These are phyloP conservation scores for Ganoderma multipileum DNA, from an alignment of 1,284 basidiomycete species.

Conservation along the genomic window DNA sequence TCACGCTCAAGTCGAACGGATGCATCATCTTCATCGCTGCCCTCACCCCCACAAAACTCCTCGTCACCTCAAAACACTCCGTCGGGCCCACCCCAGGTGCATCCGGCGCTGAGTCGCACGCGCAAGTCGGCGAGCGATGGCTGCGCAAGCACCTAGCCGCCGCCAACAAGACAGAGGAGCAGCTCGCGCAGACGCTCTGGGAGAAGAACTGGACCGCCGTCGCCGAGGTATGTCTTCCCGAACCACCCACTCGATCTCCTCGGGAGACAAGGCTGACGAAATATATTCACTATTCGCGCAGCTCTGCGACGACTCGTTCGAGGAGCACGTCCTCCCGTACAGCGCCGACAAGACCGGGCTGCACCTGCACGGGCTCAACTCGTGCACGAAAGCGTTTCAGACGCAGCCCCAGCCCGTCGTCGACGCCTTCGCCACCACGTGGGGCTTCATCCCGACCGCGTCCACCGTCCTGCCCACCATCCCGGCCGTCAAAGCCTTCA, in stretches of 20 bases:
- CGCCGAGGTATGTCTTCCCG: slow-evolving; percentile 72
- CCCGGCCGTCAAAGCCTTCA: slow-evolving; percentile 76
- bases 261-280: background rate
- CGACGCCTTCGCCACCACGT: slow-evolving; percentile 84
- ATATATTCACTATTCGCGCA: slow-evolving; percentile 39
- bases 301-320: slow-evolving; percentile 98
- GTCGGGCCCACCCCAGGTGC: slow-evolving; percentile 58
- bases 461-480: slow-evolving; percentile 69
- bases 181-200: slow-evolving; percentile 84
- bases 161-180: slow-evolving; percentile 71
- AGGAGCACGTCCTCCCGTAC: slow-evolving; percentile 95
- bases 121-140: slow-evolving; percentile 86
- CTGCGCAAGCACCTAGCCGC: slow-evolving; percentile 73
- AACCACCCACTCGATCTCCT: background rate
- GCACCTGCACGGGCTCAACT: slow-evolving; percentile 93
- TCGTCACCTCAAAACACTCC: slow-evolving; percentile 94
- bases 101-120: slow-evolving; percentile 62
- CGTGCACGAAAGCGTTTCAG: slow-evolving; percentile 72
- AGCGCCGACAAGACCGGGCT: slow-evolving; percentile 86
- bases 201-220: slow-evolving; percentile 89
- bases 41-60: slow-evolving; percentile 74
- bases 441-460: slow-evolving; percentile 90
- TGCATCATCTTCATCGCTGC: slow-evolving; percentile 98
- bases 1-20: slow-evolving; percentile 96
- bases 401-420: slow-evolving; percentile 78